Base-by-base conservation (phyloP, 1,284 basidiomycete genomes). In the Rhodotorula sp. region DNA sequence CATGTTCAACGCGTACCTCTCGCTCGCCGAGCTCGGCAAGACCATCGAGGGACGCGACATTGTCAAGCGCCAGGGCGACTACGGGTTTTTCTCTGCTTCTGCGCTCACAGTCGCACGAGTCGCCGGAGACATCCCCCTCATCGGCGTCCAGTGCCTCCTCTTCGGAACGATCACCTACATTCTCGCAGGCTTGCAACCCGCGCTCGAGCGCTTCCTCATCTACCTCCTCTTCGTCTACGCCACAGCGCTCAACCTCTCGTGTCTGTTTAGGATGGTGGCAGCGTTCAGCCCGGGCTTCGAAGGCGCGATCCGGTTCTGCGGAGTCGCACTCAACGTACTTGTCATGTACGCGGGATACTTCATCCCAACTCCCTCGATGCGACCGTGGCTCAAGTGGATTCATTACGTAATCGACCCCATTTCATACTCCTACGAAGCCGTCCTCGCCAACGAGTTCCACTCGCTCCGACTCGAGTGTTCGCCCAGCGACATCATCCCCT, bases 401-500 rank as follows among this genome's bases (percentile, higher is more conserved):
- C 70, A 72, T 32, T 76, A 76, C 57, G 66, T 76, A 44, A 27
- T 76, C 39, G 73, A 77, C 62, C 77, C 76, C 0, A 70, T 78
- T 39, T 75, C 77, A 7, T 74, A 75, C 62, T 73, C 76, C 17
- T 79, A 76, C 70, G 78, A 79, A 64, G 73, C 72, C 6, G 69
- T 75, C 44, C 72, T 71, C 56, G 69, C 69, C 36, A 77, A 78
- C 75, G 77, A 78, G 62, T 78, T 78, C 66, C 66, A 68, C 36
- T 48, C 58, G 17, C 71, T 63, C 46, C 66, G 86, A 83, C 79
- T 91, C 58, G 82, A 82, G 2, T 92, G 91, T 75, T 87, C 90
- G 76, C 86, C 88, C 20, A 81, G 79, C 46, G 87, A 86, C 74
- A 83, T 92, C 63, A 84, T 91, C 44, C 91, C 91, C 0, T 71